phyloP scores from a whole-genome alignment of 768 basidiomycete genomes.

The Guyanaporus albipodus region DNA sequence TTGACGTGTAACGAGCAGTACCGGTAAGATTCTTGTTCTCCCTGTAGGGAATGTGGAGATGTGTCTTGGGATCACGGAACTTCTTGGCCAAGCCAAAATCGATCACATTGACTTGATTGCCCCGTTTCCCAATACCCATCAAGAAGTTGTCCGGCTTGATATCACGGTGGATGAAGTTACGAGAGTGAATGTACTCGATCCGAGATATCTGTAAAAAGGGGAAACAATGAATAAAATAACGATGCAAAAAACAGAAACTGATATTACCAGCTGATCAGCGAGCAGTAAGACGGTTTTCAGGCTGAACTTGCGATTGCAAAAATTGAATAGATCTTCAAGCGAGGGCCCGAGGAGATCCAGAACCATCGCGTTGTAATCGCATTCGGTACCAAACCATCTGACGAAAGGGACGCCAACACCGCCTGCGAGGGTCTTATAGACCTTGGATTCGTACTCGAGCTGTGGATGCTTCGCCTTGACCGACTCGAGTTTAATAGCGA shows the following conservation, averaged over 20 bases:
- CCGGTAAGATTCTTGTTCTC: constrained; percentile 99
- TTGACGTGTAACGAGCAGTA: constrained; percentile 97
- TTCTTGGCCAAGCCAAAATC: constrained; percentile 99
- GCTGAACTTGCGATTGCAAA: constrained; percentile 95
- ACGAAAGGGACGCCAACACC: constrained; percentile 99
- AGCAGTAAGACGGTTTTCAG: constrained; percentile 96
- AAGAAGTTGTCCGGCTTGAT: constrained; percentile 99
- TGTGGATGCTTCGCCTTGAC: constrained; percentile 99
- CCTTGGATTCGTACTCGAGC: constrained; percentile 96
- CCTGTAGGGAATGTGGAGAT: constrained; percentile 98
- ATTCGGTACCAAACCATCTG: constrained; percentile 91
- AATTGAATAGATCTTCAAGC: constrained; percentile 89
- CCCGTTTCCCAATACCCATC: constrained; percentile 99
- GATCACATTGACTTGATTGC: constrained; percentile 99
- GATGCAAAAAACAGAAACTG: rapidly evolving
- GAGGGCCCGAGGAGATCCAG: constrained; percentile 93
- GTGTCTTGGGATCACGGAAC: constrained; percentile 99
- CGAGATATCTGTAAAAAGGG: constrained; percentile 73
- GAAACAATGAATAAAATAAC: constrained; percentile 40
- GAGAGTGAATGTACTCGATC: constrained; percentile 98
- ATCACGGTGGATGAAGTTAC: constrained; percentile 96
- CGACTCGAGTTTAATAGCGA: constrained; percentile 99
- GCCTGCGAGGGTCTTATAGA: constrained; percentile 96
- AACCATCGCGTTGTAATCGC: constrained; percentile 99
- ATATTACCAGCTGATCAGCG: constrained; percentile 84